phyloP scores from a whole-genome alignment of 129 eudicot species.

The Artemisia tridentata region DNA sequence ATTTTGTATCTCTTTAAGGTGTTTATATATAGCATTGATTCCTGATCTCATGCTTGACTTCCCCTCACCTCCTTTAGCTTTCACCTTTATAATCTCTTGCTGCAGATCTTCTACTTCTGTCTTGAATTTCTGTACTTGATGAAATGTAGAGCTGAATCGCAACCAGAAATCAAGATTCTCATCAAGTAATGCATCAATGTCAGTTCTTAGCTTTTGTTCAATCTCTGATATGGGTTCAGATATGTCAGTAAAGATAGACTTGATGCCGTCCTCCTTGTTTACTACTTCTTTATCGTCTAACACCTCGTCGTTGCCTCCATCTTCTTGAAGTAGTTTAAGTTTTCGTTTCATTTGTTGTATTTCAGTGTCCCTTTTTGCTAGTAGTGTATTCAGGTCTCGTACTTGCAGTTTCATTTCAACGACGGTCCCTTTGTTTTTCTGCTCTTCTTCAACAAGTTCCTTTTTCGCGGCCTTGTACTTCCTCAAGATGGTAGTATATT shows the following conservation, averaged over 20 bases:
- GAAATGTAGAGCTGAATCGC: conserved; percentile 74
- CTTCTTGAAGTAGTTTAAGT: conserved; percentile 37
- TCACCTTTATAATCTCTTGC: conserved; percentile 41
- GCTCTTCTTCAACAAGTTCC: conserved; percentile 52
- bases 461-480: conserved; percentile 69
- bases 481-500: conserved; percentile 63
- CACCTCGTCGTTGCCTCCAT: conserved; percentile 15
- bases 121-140: conserved; percentile 71
- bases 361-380: conserved; percentile 57
- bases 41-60: conserved; percentile 44
- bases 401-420: conserved; percentile 40
- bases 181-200: conserved; percentile 71
- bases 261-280: conserved; percentile 28
- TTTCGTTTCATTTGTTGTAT: conserved; percentile 55
- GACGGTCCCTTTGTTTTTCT: conserved; percentile 34
- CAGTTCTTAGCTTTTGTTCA: conserved; percentile 62
- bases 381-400: conserved; percentile 38
- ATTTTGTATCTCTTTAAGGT: conserved; percentile 66
- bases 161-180: conserved; percentile 92
- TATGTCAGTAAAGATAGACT: conserved; percentile 25
- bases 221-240: conserved; percentile 43
- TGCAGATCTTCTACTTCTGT: conserved; percentile 60
- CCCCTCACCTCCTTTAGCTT: conserved; percentile 36
- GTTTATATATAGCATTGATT: conserved; percentile 64
- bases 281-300: conserved; percentile 7